A percentile compares a stretch with the other conserved stretches of the same genome.
Conservation (phyloP, 2,329 filamentous ascomycete genomes). For the Curvularia eragrostidis region DNA sequence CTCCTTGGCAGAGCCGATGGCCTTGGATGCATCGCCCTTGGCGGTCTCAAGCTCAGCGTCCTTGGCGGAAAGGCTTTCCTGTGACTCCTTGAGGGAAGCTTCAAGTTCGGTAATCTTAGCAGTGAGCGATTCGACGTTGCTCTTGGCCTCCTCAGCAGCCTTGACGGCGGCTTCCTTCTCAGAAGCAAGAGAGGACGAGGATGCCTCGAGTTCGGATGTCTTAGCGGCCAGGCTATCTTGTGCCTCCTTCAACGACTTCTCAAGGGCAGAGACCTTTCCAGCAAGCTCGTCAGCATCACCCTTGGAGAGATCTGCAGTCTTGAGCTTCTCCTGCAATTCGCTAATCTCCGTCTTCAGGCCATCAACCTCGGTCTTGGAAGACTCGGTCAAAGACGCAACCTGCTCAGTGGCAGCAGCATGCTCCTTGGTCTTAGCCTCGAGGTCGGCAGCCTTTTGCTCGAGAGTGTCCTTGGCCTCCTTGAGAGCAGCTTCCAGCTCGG, state of each 20-base stretch:
- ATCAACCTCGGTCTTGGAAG: constrained; percentile 33
- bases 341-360: constrained; percentile 32
- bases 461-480: constrained; percentile 27
- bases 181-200: constrained; percentile 26
- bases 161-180: constrained; percentile 34
- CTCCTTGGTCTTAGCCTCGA: constrained; percentile 31
- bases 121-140: constrained; percentile 29
- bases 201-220: constrained; percentile 31
- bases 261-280: constrained; percentile 37
- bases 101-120: constrained; percentile 40
- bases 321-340: constrained; percentile 35
- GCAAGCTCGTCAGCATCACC: constrained; percentile 36
- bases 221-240: constrained; percentile 33
- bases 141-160: constrained; percentile 35
- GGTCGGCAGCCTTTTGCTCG: constrained; percentile 30
- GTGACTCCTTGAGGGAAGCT: constrained; percentile 29
- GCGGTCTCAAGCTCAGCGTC: constrained; percentile 29
- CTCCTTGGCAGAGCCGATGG: constrained; percentile 28
- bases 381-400: constrained; percentile 24
- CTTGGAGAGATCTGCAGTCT: constrained; percentile 32
- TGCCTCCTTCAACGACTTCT: constrained; percentile 37
- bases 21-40: constrained; percentile 25
- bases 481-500: constrained; percentile 36
- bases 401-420: constrained; percentile 22
- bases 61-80: constrained; percentile 32